Evolutionary conservation across 164 flowering plant genomes (phyloP).

Genomic region (Stephania yunnanensis): DNA sequence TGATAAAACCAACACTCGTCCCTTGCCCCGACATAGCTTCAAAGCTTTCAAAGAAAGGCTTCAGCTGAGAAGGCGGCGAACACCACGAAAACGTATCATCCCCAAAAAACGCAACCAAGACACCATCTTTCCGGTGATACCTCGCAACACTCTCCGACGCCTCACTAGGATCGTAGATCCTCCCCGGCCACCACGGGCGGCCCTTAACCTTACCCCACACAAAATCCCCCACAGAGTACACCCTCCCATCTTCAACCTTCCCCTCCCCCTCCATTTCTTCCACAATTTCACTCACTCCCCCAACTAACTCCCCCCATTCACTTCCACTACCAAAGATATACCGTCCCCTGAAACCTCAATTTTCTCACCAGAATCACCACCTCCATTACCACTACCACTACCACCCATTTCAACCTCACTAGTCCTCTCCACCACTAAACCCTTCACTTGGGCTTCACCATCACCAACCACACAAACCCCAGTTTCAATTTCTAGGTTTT

Average conservation of each 20-base stretch:
- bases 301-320: neutral
- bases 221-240: slow-evolving; percentile 58
- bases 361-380: neutral
- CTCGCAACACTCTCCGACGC: slow-evolving; percentile 58
- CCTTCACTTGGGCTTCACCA: slow-evolving; percentile 6
- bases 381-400: neutral
- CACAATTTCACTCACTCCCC: slow-evolving; percentile 4
- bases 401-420: neutral
- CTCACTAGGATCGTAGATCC: slow-evolving; percentile 48
- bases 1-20: slow-evolving; percentile 33
- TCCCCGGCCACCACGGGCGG: slow-evolving; percentile 94
- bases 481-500: slow-evolving; percentile 8
- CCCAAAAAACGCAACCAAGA: slow-evolving; percentile 69
- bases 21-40: slow-evolving; percentile 44
- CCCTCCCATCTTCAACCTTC: slow-evolving; percentile 10
- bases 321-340: slow-evolving; percentile 12
- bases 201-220: slow-evolving; percentile 80
- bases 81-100: slow-evolving; percentile 84
- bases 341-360: slow-evolving; percentile 10
- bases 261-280: slow-evolving; percentile 11
- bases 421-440: slow-evolving; percentile 1
- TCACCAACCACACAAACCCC: neutral
- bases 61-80: slow-evolving; percentile 50
- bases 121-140: slow-evolving; percentile 26
- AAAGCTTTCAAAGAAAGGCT: slow-evolving; percentile 55